Evolutionary conservation across 148 eudicot genomes (phyloP).

Genomic region (Diospyros lotus): DNA sequence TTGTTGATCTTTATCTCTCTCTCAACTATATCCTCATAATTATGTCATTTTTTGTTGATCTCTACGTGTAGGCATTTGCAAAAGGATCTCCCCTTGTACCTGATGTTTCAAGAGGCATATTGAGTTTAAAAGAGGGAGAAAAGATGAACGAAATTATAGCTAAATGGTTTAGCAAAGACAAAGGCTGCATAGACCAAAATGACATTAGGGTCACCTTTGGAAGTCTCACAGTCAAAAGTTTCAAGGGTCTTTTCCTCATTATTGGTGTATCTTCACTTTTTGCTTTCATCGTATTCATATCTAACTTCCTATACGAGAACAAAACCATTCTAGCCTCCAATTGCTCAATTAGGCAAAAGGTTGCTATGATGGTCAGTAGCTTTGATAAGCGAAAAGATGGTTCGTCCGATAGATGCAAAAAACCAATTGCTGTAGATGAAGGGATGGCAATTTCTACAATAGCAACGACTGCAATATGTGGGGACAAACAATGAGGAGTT

Average conservation of each 20-base stretch:
- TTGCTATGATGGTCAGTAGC: conserved; percentile 16
- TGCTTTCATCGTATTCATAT: conserved; percentile 24
- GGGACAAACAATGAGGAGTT: background rate
- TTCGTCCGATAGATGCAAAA: conserved; percentile 1
- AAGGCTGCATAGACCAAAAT: conserved; percentile 10
- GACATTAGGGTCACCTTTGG: conserved; percentile 16
- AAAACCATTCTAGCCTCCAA: conserved; percentile 20
- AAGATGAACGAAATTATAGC: conserved; percentile 33
- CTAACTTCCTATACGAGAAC: conserved; percentile 25
- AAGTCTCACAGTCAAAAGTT: conserved; percentile 29
- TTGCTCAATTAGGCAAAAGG: conserved; percentile 22
- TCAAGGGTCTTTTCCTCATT: conserved; percentile 40
- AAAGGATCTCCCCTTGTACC: conserved; percentile 37
- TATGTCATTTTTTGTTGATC: background rate
- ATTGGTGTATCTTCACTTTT: conserved; percentile 20
- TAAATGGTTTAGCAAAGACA: conserved; percentile 36
- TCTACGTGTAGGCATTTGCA: conserved; percentile 30
- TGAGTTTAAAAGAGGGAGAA: conserved; percentile 42
- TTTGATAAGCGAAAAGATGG: conserved; percentile 24
- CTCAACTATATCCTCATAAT: background rate
- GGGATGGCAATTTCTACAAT: background rate
- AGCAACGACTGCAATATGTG: background rate
- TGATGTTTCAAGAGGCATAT: conserved; percentile 49
- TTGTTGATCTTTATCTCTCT: background rate
- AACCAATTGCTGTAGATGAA: background rate